A percentile compares a stretch with the other conserved stretches of the same genome.
Evolutionary conservation across 2,329 filamentous ascomycete genomes (phyloP).

Genomic region (Lecanosticta acicola): DNA sequence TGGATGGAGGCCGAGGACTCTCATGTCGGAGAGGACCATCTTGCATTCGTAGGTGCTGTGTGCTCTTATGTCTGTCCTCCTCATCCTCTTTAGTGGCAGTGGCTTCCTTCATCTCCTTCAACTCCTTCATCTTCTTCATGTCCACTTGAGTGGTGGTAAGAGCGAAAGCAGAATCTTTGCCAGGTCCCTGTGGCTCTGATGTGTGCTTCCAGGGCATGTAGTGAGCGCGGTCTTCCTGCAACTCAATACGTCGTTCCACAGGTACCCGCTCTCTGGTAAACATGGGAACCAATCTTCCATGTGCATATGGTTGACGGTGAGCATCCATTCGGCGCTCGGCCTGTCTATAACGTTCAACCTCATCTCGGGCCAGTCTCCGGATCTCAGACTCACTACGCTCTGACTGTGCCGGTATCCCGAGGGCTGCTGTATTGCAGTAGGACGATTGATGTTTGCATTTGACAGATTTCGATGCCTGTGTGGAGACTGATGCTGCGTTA

Average conservation of each 20-base stretch:
- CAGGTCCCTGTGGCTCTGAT: no score
- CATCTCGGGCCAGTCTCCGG: conserved; percentile 30
- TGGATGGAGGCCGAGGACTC: background rate
- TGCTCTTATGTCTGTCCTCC: no score
- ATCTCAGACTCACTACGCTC: conserved; percentile 21
- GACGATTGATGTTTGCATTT: background rate
- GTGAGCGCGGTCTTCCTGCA: conserved; percentile 14
- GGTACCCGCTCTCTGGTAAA: conserved; percentile 17
- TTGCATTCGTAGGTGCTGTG: no score
- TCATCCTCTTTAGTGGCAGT: no score
- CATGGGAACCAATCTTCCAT: conserved; percentile 28
- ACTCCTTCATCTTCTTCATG: background rate
- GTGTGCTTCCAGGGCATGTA: conserved; percentile 12
- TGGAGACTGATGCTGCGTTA: background rate
- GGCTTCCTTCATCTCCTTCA: background rate
- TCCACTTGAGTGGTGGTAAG: background rate
- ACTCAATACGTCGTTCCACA: conserved; percentile 23
- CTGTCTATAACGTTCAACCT: conserved; percentile 31
- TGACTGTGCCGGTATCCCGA: no score
- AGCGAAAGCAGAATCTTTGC: conserved; percentile 7
- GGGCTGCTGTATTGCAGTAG: no score
- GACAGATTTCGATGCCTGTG: background rate
- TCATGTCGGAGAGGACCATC: background rate
- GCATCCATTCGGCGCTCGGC: conserved; percentile 31
- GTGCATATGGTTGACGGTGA: conserved; percentile 27